Evolutionary conservation across 345 rosid species (phyloP), one percentile per base, ranked within the genome.

Genomic region (Litchi chinensis): DNA sequence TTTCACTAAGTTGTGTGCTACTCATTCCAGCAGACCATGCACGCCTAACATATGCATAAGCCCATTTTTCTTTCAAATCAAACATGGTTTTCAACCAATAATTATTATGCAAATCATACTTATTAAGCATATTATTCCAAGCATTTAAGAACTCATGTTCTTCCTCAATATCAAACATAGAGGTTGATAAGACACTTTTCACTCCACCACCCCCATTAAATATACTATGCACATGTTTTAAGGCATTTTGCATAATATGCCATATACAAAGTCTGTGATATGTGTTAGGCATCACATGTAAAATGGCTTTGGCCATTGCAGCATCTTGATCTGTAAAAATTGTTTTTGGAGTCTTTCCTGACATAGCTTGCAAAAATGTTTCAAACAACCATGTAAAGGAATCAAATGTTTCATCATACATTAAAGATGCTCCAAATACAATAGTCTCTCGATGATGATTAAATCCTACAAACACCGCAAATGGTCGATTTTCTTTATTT

Each of bases 311-410:
- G 3, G 67, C 22, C 59, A 79, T 66, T 46, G 60, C 46, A 6
- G 7, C 24, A 37, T 70, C 52, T 18, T 59, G 65, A 37, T 71
- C 19, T 5, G 28, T 78, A 12, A 78, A 68, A 44, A 71, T 78
- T 6, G 69, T 70, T 24, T 40, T 59, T 12, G 75, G 63, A 43
- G 40, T 18, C 46, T 22, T 21, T 2, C 41, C 19, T 8, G 15
- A 48, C 70, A 70, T 77, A 1, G 62, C 73, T 12, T 59, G 19
- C 18, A 77, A 32, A 70, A 77, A 60, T 10, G 59, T 46, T 18
- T 56, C 41, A 28, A 77, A 28, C 48, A 77, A 70, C 80, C 75
- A 70, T 3, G 9, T 4, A 24, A 70, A 70, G 8, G 63, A 77
- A 5, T 24, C 63, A 13, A 44, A 44, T 6, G 50, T 44, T 44